phyloP scores from a whole-genome alignment of 2,329 filamentous ascomycete species.

The Xylaria sp. region DNA sequence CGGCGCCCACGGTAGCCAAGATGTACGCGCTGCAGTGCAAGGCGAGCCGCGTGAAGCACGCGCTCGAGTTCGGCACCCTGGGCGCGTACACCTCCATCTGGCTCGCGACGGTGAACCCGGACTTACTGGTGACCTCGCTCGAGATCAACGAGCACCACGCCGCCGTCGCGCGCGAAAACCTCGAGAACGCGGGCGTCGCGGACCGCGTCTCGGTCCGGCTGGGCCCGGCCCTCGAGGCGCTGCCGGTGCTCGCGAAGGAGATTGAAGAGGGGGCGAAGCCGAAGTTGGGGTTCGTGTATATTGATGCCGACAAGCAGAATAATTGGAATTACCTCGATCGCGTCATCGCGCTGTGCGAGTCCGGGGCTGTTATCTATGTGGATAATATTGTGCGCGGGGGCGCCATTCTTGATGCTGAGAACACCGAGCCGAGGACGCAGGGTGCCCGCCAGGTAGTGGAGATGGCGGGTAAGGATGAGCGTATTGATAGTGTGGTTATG shows the following conservation, averaged over 20 bases:
- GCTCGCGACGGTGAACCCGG: conserved; percentile 32
- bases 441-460: conserved; percentile 34
- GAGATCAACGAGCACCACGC: conserved; percentile 32
- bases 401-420: conserved; percentile 22
- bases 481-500: conserved; percentile 34
- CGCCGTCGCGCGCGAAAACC: conserved; percentile 33
- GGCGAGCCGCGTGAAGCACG: conserved; percentile 29
- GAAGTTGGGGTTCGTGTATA: conserved; percentile 37
- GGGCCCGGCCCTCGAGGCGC: conserved; percentile 33
- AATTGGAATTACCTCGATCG: conserved; percentile 37
- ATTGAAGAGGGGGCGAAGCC: conserved; percentile 21
- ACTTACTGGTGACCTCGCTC: conserved; percentile 31
- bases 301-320: conserved; percentile 38
- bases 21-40: conserved; percentile 38
- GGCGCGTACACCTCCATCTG: conserved; percentile 41
- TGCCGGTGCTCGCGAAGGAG: conserved; percentile 28
- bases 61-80: conserved; percentile 39
- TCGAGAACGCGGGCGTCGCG: conserved; percentile 31
- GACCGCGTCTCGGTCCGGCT: conserved; percentile 32
- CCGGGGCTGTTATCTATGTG: conserved; percentile 33
- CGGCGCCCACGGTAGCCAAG: conserved; percentile 31
- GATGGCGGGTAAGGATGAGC: conserved; percentile 34
- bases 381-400: conserved; percentile 36
- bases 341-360: conserved; percentile 32
- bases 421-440: not conserved